Percentiles rank a stretch among this genome's conserved stretches.
Evolutionary conservation across 164 flowering plant species (phyloP).

Genomic region (Berberis vulgaris): DNA sequence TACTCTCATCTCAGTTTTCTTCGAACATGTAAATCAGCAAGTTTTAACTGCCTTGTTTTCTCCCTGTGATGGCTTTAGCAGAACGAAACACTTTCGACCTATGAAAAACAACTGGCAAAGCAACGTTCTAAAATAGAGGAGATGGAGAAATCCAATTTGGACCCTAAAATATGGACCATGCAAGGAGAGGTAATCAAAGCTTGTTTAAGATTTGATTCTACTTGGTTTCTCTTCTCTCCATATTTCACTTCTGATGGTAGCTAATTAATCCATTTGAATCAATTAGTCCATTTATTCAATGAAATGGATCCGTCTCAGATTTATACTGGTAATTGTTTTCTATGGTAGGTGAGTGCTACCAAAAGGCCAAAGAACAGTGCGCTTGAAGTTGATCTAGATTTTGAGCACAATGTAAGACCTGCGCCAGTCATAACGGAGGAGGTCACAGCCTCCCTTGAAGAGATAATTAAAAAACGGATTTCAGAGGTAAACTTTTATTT

Average conservation of each 20-base stretch:
- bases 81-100: conserved; percentile 57
- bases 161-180: conserved; percentile 79
- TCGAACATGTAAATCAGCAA: not conserved
- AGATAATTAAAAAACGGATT: conserved; percentile 61
- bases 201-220: not conserved
- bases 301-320: no score
- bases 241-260: not conserved
- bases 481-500: conserved; percentile 44
- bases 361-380: conserved; percentile 90
- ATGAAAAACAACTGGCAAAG: conserved; percentile 57
- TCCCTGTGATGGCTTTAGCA: conserved; percentile 12
- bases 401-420: conserved; percentile 88
- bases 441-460: conserved; percentile 74
- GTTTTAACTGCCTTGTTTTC: not conserved
- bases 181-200: conserved; percentile 70
- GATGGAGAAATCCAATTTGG: conserved; percentile 79
- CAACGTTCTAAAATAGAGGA: conserved; percentile 48
- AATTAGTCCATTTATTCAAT: not conserved
- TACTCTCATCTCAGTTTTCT: no score
- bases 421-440: conserved; percentile 86
- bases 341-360: conserved; percentile 62
- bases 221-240: not conserved
- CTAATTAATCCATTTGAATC: not conserved
- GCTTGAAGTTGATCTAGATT: conserved; percentile 86
- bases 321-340: conserved; percentile 8